Percentiles rank a stretch among this genome's conserved stretches.
Conservation (phyloP, 768 basidiomycete species). For the Termitomyces sp. region DNA sequence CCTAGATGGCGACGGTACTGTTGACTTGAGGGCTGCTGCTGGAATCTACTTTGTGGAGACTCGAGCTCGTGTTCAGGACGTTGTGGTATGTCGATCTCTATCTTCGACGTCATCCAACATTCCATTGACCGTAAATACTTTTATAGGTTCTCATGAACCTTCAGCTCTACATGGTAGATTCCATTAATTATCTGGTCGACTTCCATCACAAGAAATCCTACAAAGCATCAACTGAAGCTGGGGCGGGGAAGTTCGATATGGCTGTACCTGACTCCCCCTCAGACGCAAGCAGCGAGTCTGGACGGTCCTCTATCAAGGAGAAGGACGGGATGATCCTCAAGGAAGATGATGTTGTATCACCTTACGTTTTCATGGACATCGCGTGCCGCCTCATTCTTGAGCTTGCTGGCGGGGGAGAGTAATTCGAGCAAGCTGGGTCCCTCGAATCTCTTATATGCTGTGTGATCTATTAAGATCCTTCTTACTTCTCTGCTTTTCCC, state of each 20-base stretch:
- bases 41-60: constrained; percentile 94
- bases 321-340: constrained; percentile 36
- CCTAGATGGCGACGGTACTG: constrained; percentile 55
- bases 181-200: constrained; percentile 94
- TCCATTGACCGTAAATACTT: constrained; percentile 3
- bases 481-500: neutral
- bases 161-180: constrained; percentile 95
- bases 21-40: constrained; percentile 67
- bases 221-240: constrained; percentile 63
- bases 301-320: constrained; percentile 48
- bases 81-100: constrained; percentile 64
- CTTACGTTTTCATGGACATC: constrained; percentile 96
- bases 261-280: constrained; percentile 46
- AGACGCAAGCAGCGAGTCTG: constrained; percentile 54
- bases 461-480: neutral
- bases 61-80: constrained; percentile 81
- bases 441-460: no score
- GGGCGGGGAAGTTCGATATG: constrained; percentile 72
- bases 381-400: constrained; percentile 93
- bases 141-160: constrained; percentile 92
- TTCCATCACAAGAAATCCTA: constrained; percentile 98
- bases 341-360: constrained; percentile 72
- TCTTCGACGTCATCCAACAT: neutral
- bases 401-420: constrained; percentile 65
- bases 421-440: neutral